phyloP scores from a whole-genome alignment of 73 alveolate genomes.

The Uronychia binucleata region DNA sequence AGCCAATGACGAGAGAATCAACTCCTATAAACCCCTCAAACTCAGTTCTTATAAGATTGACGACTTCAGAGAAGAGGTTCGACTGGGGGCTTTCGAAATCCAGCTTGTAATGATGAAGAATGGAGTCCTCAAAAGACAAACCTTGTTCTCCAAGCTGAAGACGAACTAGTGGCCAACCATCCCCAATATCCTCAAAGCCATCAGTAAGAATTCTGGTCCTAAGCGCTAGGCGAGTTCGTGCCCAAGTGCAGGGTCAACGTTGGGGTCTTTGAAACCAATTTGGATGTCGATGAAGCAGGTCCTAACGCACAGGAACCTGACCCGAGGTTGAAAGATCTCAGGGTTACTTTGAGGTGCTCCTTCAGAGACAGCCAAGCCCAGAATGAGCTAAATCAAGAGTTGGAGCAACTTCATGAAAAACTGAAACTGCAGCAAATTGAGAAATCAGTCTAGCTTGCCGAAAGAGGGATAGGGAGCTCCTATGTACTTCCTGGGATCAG shows the following conservation, averaged over 20 bases:
- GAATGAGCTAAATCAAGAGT: constrained; percentile 10
- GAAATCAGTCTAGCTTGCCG: not conserved
- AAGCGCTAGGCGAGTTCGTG: not conserved
- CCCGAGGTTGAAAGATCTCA: constrained; percentile 4
- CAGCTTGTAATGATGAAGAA: constrained; percentile 1
- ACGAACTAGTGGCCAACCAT: constrained; percentile 46
- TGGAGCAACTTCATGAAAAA: not conserved
- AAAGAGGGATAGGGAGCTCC: not conserved
- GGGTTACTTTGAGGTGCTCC: not conserved
- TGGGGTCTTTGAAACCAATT: constrained; percentile 14
- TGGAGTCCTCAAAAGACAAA: not conserved
- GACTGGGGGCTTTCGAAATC: constrained; percentile 62
- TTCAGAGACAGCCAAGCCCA: constrained; percentile 6
- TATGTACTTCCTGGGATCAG: not conserved
- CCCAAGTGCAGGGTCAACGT: constrained; percentile 41
- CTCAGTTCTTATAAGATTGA: not conserved
- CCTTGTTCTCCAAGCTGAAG: constrained; percentile 31
- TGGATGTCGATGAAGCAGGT: not conserved
- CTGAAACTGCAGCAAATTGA: not conserved
- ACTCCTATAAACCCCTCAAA: not conserved
- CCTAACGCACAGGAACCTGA: not conserved
- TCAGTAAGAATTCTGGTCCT: not conserved
- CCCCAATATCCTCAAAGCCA: constrained; percentile 9
- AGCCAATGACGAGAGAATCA: not conserved
- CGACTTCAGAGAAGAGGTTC: not conserved